phyloP scores from a whole-genome alignment of 1,284 basidiomycete species.

The Fistulinella cinereoalba region DNA sequence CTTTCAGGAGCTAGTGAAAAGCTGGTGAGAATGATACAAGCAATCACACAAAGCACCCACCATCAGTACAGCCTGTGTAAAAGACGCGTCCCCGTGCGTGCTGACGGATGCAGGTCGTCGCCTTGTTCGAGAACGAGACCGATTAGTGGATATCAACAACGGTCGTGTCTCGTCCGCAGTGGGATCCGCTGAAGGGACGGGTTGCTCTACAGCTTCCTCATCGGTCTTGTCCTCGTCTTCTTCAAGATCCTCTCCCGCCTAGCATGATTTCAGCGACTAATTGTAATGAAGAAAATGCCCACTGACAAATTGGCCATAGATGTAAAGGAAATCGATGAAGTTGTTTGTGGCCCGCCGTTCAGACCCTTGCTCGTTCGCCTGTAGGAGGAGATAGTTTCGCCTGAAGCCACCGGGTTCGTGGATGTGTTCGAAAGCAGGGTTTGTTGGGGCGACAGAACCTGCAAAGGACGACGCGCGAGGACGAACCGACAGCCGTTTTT shows the following conservation, averaged over 20 bases:
- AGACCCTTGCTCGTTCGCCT: slow-evolving; percentile 67
- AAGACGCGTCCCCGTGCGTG: slow-evolving; percentile 77
- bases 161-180: slow-evolving; percentile 43
- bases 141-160: slow-evolving; percentile 34
- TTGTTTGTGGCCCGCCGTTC: slow-evolving; percentile 72
- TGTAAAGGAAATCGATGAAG: slow-evolving; percentile 89
- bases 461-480: slow-evolving; percentile 73
- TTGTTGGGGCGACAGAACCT: slow-evolving; percentile 49
- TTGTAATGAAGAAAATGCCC: background rate
- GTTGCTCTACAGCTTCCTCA: slow-evolving; percentile 36
- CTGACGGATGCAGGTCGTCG: slow-evolving; percentile 56
- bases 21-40: slow-evolving; percentile 8
- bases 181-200: slow-evolving; percentile 19
- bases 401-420: slow-evolving; percentile 93
- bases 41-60: slow-evolving; percentile 40
- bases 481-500: slow-evolving; percentile 54
- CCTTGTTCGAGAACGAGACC: slow-evolving; percentile 48
- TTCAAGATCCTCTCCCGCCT: slow-evolving; percentile 94
- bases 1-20: slow-evolving; percentile 73
- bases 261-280: slow-evolving; percentile 6
- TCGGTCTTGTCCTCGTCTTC: slow-evolving; percentile 64
- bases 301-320: slow-evolving; percentile 93
- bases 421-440: slow-evolving; percentile 85
- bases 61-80: slow-evolving; percentile 89
- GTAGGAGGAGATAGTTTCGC: slow-evolving; percentile 77